A percentile compares a stretch with the other conserved stretches of the same genome.
phyloP scores from a whole-genome alignment of 1,284 basidiomycete genomes.

The Lentinula novae-zelandiae region DNA sequence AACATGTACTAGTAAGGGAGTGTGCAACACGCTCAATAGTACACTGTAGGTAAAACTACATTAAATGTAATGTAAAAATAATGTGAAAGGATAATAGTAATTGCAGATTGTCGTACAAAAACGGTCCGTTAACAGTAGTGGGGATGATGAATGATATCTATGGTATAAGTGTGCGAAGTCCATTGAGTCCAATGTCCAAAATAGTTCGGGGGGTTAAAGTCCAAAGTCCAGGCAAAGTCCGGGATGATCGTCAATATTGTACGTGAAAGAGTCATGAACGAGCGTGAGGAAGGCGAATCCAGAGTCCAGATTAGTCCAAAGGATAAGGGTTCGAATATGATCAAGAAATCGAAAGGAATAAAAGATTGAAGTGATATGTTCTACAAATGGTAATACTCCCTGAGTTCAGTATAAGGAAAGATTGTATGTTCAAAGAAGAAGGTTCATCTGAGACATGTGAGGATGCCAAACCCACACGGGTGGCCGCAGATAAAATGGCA shows the following conservation, averaged over 20 bases:
- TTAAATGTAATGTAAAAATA: neutral
- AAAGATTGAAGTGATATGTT: neutral
- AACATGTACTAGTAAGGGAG: neutral
- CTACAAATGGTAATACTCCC: neutral
- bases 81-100: neutral
- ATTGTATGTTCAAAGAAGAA: neutral
- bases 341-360: neutral
- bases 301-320: neutral
- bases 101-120: neutral
- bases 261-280: slow-evolving; percentile 8
- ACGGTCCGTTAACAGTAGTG: slow-evolving; percentile 1
- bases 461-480: neutral
- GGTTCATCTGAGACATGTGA: too few species aligned
- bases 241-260: neutral
- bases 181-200: neutral
- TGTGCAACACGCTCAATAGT: slow-evolving; percentile 3
- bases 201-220: neutral
- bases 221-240: slow-evolving; percentile 1
- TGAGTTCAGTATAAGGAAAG: neutral
- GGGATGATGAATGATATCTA: slow-evolving; percentile 3
- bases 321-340: neutral
- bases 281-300: slow-evolving; percentile 12
- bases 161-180: neutral
- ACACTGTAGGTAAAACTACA: neutral
- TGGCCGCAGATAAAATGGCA: neutral